Evolutionary conservation across 495 filamentous ascomycete genomes (phyloP).

Genomic region (Clavariopsis aquatica): DNA sequence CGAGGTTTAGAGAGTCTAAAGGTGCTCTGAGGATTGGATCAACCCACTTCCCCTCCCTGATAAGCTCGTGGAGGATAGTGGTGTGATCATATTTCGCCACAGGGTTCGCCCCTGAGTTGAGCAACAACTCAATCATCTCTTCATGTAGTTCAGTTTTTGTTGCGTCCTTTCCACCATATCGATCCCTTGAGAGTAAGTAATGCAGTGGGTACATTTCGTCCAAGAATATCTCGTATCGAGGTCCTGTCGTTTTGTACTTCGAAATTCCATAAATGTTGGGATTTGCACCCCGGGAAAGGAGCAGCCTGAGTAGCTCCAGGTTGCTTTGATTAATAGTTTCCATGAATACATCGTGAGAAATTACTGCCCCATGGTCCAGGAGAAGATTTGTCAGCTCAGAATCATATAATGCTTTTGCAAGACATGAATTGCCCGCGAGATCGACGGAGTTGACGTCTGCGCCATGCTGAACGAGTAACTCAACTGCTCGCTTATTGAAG

Average conservation of each 20-base stretch:
- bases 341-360: not conserved
- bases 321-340: not conserved
- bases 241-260: not conserved
- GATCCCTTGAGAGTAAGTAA: not conserved
- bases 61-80: not conserved
- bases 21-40: not conserved
- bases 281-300: not conserved
- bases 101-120: not conserved
- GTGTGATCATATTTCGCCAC: not conserved
- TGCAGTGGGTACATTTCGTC: not conserved
- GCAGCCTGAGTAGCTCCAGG: not conserved
- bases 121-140: not conserved
- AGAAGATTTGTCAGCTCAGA: constrained; percentile 4
- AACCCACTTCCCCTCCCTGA: not conserved
- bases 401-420: constrained; percentile 2
- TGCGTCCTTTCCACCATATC: not conserved
- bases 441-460: constrained; percentile 47
- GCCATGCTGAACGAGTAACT: constrained; percentile 44
- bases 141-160: not conserved
- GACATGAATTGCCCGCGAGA: constrained; percentile 25
- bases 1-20: not conserved
- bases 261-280: not conserved
- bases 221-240: not conserved
- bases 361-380: constrained; percentile 13
- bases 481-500: constrained; percentile 37